Evolutionary conservation across 495 filamentous ascomycete genomes (phyloP), one percentile per base, ranked within the genome.

Genomic region (Cladorrhinum samala): DNA sequence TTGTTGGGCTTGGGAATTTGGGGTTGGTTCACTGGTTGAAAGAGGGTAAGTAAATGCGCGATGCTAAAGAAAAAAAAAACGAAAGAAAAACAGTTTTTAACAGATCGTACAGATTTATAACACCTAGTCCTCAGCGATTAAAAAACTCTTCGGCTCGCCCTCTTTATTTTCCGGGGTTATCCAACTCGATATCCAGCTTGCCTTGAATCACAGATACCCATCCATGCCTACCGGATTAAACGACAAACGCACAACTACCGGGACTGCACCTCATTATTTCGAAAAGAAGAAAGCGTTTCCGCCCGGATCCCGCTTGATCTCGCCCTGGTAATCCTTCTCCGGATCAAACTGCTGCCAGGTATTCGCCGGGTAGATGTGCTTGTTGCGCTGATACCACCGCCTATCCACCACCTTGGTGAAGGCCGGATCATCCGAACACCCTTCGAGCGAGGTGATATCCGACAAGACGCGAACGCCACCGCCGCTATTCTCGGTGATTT

Each of bases 311-410:
- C 88, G 82, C 64, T 87, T 77, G 49, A 91, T 84, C 66, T 88
- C 86, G 53, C 80, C 82, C 54, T 83, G 77, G 65, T 96, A 95
- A 55, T 96, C 86, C 69, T 84, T 86, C 23, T 84, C 85, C 1
- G 90, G 87, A 54, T 96, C 91, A 69, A 95, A 98, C 54, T 95
- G 87, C 53, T 91, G 89, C 93, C 93, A 98, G 14, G 93, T 77
- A 65, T 88, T 96, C 5, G 92, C 93, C 0, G 93, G 93, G 68
- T 91, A 97, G 44, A 97, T 96, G 59, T 98, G 93, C 67, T 97
- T 98, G 67, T 97, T 95, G 58, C 84, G 78, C 72, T 96, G 89
- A 64, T 96, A 98, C 93, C 93, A 98, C 52, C 93, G 72, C 42
- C 93, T 78, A 72, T 98, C 93, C 2, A 98, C 93, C 7, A 97